Base-by-base conservation (phyloP, 305 asterid species). In the Ruellia speciosa region DNA sequence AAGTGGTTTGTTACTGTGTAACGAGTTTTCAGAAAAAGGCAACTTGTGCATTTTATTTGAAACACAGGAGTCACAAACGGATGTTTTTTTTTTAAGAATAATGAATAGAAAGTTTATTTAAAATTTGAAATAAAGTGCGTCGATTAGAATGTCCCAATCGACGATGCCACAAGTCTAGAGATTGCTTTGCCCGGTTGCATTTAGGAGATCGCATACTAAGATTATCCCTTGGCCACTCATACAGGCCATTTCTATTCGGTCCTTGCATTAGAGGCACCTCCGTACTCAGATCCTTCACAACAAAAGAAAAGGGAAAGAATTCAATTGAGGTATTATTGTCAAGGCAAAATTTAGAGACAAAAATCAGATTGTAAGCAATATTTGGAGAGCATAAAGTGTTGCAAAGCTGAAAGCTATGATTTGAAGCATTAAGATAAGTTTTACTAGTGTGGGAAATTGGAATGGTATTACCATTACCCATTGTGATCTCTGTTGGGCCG, bases 271-370 rank as follows among this genome's bases (percentile, higher is more conserved):
- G 28, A 17, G 41, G n/a, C 13, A 18, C 14, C 40, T 20, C 6
- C 0, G 15, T 53, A 18, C 14, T 54, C 37, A 53, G 58, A 31
- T 53, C 41, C 43, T 53, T 53, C 41, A 53, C 41, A 53, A 28
- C n/a, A n/a, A n/a, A n/a, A n/a, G n/a, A n/a, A 53, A 28, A 24
- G 6, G 58, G 58, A 33, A 20, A 20, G 28, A 53, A 53, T 53
- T 53, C 58, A 20, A 24, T 14, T 2, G 17, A 53, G 10, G 39
- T 20, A 9, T 7, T 14, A 28, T 53, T 53, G 14, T 53, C 58
- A 14, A 5, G 11, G 31, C 0, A 24, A 18, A 53, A 53, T 14
- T 53, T 20, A 7, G 43, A 13, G 14, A 53, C 24, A 17, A 17
- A 33, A 2, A 53, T 20, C 3, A 53, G 41, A 24, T 53, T 53